Conservation (phyloP, 2,329 filamentous ascomycete species). For the Fusarium sp. region DNA sequence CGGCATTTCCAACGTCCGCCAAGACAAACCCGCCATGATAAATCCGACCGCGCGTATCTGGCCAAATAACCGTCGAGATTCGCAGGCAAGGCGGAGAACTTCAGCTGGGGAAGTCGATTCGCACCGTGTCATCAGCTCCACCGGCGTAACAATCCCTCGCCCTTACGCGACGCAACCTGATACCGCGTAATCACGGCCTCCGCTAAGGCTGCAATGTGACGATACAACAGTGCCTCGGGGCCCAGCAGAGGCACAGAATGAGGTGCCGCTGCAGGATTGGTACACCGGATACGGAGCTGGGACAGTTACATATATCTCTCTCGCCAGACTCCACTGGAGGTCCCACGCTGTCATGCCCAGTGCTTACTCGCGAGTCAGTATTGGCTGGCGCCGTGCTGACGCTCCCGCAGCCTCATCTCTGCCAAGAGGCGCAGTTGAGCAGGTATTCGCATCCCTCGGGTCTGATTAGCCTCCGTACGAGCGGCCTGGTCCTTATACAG, state of each 20-base stretch:
- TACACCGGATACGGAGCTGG: background rate
- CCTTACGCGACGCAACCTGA: background rate
- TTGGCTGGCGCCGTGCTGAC: background rate
- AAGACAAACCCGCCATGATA: too few species aligned
- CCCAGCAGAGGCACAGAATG: background rate
- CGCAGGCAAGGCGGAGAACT: too few species aligned
- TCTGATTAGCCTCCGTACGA: background rate
- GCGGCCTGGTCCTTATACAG: background rate
- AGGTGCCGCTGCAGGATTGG: slow-evolving; percentile 3
- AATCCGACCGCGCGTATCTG: too few species aligned
- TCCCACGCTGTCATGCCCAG: background rate
- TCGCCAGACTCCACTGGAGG: background rate
- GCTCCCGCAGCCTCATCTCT: slow-evolving; percentile 5
- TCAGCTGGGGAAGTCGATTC: background rate
- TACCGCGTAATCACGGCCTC: background rate
- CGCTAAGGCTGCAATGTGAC: background rate
- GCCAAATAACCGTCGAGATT: too few species aligned
- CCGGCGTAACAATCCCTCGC: background rate
- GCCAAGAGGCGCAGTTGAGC: background rate
- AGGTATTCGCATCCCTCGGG: background rate
- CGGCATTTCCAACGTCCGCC: too few species aligned
- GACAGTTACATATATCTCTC: slow-evolving; percentile 1
- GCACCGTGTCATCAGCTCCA: background rate
- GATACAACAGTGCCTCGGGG: background rate
- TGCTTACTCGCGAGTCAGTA: slow-evolving; percentile 10